Evolutionary conservation across 129 eudicot species (phyloP).

Genomic region (Pulicaria dysenterica): DNA sequence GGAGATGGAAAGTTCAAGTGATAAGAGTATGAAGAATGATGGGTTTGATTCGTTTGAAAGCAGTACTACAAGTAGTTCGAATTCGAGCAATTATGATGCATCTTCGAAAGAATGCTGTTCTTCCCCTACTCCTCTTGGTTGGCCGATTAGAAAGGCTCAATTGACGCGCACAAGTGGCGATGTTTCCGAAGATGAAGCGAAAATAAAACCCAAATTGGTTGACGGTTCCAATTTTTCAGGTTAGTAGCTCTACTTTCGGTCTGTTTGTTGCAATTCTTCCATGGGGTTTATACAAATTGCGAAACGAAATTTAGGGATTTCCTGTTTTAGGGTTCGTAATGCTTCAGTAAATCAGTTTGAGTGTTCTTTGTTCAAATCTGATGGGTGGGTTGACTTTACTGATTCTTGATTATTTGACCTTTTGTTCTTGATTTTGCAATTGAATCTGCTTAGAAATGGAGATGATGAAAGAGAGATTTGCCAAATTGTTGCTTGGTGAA

Average conservation of each 20-base stretch:
- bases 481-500: conserved; percentile 83
- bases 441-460: conserved; percentile 59
- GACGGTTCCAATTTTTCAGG: conserved; percentile 61
- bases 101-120: conserved; percentile 40
- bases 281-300: background rate
- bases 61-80: conserved; percentile 37
- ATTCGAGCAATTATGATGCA: conserved; percentile 42
- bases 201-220: conserved; percentile 22
- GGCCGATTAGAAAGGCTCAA: conserved; percentile 75
- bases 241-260: conserved; percentile 19
- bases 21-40: conserved; percentile 32
- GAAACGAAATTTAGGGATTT: background rate
- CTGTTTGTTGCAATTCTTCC: background rate
- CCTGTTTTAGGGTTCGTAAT: conserved; percentile 4
- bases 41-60: conserved; percentile 39
- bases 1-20: conserved; percentile 37
- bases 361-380: background rate
- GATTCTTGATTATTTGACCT: background rate
- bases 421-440: background rate
- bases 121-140: conserved; percentile 53
- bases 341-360: background rate
- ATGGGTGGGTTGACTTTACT: conserved; percentile 15
- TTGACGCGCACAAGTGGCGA: conserved; percentile 34
- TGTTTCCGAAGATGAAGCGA: conserved; percentile 37
- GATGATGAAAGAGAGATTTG: conserved; percentile 90